Evolutionary conservation across 1,284 basidiomycete species (phyloP), one percentile per base, ranked within the genome.

Genomic region (Anthracocystis setariae): DNA sequence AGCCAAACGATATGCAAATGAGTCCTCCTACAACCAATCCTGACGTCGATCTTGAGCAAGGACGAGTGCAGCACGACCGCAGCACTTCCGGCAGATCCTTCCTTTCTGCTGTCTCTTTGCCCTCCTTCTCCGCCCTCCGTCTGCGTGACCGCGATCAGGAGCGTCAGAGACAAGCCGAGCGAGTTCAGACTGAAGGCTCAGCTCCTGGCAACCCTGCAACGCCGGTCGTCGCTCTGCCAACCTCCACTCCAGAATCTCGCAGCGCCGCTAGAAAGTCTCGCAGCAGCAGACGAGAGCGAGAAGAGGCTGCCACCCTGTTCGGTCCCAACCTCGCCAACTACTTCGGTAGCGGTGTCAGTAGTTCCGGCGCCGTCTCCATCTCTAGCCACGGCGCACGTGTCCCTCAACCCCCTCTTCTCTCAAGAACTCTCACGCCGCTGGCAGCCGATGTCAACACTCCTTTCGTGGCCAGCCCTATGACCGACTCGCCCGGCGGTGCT

Each of bases 291-390:
- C 58, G 69, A 18, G 76, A 79, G 45, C 58, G 71, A 32, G 77
- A 79, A 39, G 74, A 78, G 27, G 70, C 68, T 7, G 72, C 76
- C 3, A 75, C 76, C 17, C 70, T 79, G 7, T 76, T 79, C 33
- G 77, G 77, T 17, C 77, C 77, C 35, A 78, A 71, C 35, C 57
- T 79, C 3, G 74, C 76, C 18, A 73, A 74, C 44, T 79, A 79
- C 61, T 79, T 79, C 60, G 70, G 74, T 32, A 73, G 65, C 50
- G 74, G 74, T 20, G 63, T 63, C 45, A 69, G 62, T 52, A 63
- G 51, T 45, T 72, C 67, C 42, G 76, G 76, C 18, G 62, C 74
- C 25, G 68, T 76, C n/a, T 60, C 74, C 25, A 65, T 76, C n/a
- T 60, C 60, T 7, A 59, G 58, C 27, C 46, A 56, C 15, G 62